A percentile compares a stretch with the other conserved stretches of the same genome.
Evolutionary conservation across 75 land plant species (phyloP).

Genomic region (Selaginella tamariscina): DNA sequence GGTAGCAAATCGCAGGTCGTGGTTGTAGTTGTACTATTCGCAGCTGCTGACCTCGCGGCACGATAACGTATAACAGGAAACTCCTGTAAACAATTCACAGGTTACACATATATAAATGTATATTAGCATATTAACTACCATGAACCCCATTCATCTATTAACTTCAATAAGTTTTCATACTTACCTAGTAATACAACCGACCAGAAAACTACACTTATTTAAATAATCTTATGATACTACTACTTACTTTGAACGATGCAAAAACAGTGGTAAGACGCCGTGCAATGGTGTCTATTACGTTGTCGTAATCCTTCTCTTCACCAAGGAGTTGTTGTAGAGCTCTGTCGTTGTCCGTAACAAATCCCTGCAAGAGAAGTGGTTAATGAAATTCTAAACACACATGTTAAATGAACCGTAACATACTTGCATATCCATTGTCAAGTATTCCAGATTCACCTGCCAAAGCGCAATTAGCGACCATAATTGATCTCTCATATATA

Average conservation of each 20-base stretch:
- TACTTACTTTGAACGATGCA: constrained; percentile 7
- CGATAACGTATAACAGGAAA: constrained; percentile 84
- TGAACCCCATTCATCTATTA: no score
- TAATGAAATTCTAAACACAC: no score
- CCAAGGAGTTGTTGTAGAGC: constrained; percentile 4
- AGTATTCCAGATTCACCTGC: constrained; percentile 11
- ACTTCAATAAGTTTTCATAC: no score
- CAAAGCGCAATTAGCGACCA: neutral
- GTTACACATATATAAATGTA: no score
- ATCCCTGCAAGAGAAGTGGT: neutral
- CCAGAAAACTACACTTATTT: no score
- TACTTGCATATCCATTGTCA: constrained; percentile 11
- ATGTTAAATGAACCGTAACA: neutral
- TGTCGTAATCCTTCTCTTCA: neutral
- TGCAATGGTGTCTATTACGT: neutral
- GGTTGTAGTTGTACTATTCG: constrained; percentile 45
- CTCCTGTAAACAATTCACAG: constrained; percentile 39
- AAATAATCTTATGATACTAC: no score
- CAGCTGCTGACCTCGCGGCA: constrained; percentile 56
- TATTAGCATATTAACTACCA: no score
- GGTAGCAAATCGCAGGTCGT: constrained; percentile 72
- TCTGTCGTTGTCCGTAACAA: constrained; percentile 5
- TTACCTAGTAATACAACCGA: no score
- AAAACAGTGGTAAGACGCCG: constrained; percentile 6
- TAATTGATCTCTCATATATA: neutral